These are phyloP conservation scores for Sarcodon aspratus DNA, from an alignment of 768 basidiomycete genomes.

Conservation along the genomic window DNA sequence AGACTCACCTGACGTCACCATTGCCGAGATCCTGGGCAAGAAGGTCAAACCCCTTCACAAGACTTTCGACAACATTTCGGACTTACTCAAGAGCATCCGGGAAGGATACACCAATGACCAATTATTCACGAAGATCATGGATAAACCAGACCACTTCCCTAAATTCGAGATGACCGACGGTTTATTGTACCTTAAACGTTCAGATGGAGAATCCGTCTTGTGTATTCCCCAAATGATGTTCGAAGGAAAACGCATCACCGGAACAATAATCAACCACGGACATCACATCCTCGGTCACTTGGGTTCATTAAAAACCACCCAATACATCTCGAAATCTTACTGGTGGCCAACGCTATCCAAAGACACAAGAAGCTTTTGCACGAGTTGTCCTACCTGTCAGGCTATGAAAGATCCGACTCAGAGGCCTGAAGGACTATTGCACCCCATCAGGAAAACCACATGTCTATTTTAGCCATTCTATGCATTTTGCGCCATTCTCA, in stretches of 20 bases:
- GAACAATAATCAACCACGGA: too few species aligned
- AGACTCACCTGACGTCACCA: background rate
- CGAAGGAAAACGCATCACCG: slow-evolving; percentile 1
- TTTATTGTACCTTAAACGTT: slow-evolving; percentile 1
- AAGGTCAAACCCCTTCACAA: background rate
- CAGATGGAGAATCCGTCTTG: slow-evolving; percentile 1
- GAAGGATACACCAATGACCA: slow-evolving; percentile 5
- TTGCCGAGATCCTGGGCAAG: background rate
- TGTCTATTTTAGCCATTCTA: too few species aligned
- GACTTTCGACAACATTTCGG: background rate
- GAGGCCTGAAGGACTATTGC: too few species aligned
- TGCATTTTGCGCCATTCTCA: too few species aligned
- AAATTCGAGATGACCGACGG: slow-evolving; percentile 3
- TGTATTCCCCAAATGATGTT: slow-evolving; percentile 12
- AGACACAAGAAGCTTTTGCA: too few species aligned
- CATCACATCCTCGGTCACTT: too few species aligned
- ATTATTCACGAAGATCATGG: slow-evolving; percentile 6
- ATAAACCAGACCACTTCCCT: background rate
- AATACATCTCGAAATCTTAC: too few species aligned
- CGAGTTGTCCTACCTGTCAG: too few species aligned
- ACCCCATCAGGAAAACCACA: too few species aligned
- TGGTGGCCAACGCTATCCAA: too few species aligned
- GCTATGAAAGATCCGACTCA: too few species aligned
- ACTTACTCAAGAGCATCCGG: slow-evolving; percentile 2
- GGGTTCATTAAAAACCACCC: too few species aligned